Percentiles rank a stretch among this genome's conserved stretches.
These are phyloP conservation scores for Lachancea lanzarotensis DNA, from an alignment of 805 yeast genomes.

Conservation along the genomic window DNA sequence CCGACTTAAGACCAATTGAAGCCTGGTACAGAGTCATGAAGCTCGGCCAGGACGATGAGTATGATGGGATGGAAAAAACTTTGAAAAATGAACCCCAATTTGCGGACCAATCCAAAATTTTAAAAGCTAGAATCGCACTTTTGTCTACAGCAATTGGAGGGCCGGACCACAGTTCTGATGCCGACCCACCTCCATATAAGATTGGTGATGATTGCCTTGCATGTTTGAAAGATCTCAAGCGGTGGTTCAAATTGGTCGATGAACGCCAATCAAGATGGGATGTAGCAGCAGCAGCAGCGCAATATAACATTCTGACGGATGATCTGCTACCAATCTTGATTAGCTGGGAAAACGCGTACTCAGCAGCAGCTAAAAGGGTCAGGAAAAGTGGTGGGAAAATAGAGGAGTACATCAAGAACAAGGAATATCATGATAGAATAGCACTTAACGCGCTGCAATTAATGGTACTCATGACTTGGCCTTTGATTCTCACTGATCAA, in stretches of 20 bases:
- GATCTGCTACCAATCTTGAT: conserved; percentile 72
- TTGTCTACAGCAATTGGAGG: conserved; percentile 91
- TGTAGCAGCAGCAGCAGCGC: conserved; percentile 84
- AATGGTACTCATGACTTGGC: conserved; percentile 82
- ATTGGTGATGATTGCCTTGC: conserved; percentile 75
- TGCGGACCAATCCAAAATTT: conserved; percentile 21
- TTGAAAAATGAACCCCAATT: not conserved
- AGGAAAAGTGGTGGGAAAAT: conserved; percentile 9
- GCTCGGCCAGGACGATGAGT: not conserved
- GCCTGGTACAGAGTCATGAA: not conserved
- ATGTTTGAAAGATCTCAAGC: conserved; percentile 78
- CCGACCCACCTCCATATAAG: conserved; percentile 50
- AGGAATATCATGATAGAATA: conserved; percentile 44
- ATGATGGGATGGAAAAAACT: not conserved
- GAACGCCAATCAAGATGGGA: conserved; percentile 62
- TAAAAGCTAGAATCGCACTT: conserved; percentile 70
- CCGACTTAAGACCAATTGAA: not conserved
- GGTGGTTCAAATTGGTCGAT: conserved; percentile 84
- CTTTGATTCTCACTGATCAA: conserved; percentile 58
- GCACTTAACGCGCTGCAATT: conserved; percentile 71
- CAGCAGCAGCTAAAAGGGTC: conserved; percentile 17
- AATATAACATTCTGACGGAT: conserved; percentile 61
- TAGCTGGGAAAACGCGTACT: conserved; percentile 53
- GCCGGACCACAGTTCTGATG: conserved; percentile 53
- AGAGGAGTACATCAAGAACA: conserved; percentile 27